Evolutionary conservation across 805 yeast genomes (phyloP), one percentile per base, ranked within the genome.

Genomic region (Yarrowia divulgata): DNA sequence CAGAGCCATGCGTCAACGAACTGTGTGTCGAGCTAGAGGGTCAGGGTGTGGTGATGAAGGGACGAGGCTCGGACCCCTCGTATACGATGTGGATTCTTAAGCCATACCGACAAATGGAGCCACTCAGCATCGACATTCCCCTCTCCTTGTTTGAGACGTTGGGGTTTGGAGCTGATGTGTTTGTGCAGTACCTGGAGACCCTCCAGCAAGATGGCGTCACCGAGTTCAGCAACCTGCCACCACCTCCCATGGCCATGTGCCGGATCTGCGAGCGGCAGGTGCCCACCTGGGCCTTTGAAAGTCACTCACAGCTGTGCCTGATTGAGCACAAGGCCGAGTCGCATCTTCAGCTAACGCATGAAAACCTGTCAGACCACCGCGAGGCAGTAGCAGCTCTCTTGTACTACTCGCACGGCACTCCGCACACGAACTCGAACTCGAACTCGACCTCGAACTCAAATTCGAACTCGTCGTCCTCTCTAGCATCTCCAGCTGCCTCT

Each of bases 271-370:
- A 95, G 75, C 87, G 88, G 39, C 85, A 85, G 60, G 88, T 93
- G n/a, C 97, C 97, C 4, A 90, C 93, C 4, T 95, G 99, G 99
- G 95, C 97, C 90, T 82, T 95, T 48, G 99, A 94, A 74, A 85
- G 88, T 63, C 99, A 95, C 78, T 89, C 94, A 0, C 95, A 93
- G 75, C 80, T 90, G 58, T 95, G 99, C 74, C 82, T 90, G 37
- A 85, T 91, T 43, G 98, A 93, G 77, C 97, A 93, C 78, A 85
- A 88, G 74, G 85, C 90, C 12, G 93, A 88, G 74, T 93, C 92
- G 73, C 88, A 88, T 42, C 86, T 94, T 10, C 91, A 90, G 74
- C 73, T 83, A 43, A 81, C 88, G 57, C 97, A 94, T 72, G 98
- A 95, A 73, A 82, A 84, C 19, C 80, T 94, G 3, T 79, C 85